Evolutionary conservation across 2,329 filamentous ascomycete genomes (phyloP).

Genomic region (Talaromyces amestolkiae): DNA sequence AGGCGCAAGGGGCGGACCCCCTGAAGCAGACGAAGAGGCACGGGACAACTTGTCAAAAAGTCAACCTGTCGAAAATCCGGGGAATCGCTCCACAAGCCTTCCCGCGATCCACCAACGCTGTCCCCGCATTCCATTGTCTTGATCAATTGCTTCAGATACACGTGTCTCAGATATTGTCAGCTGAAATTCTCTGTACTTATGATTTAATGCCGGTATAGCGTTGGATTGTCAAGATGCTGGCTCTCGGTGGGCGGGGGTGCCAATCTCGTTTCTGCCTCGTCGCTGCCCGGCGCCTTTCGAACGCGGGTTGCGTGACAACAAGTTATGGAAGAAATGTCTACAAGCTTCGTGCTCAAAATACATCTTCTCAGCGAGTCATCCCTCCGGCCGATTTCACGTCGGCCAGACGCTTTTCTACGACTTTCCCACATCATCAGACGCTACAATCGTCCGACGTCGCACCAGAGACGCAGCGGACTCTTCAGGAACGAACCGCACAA

Average conservation of each 20-base stretch:
- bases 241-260: background rate
- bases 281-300: background rate
- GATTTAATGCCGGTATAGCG: background rate
- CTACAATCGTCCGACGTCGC: background rate
- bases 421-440: background rate
- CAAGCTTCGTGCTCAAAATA: too few species aligned
- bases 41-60: background rate
- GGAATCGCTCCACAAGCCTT: slow-evolving; percentile 7
- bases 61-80: slow-evolving; percentile 10
- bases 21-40: background rate
- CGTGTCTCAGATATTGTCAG: background rate
- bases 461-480: background rate
- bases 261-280: background rate
- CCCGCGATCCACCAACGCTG: slow-evolving; percentile 9
- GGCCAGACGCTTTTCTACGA: background rate
- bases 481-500: slow-evolving; percentile 14
- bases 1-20: background rate
- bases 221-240: background rate
- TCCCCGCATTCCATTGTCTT: slow-evolving; percentile 2
- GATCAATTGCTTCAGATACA: background rate
- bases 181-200: background rate
- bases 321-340: background rate
- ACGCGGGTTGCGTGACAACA: background rate
- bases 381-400: too few species aligned
- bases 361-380: background rate